Evolutionary conservation across 169 alveolate genomes (phyloP).

Genomic region (Plasmodium relictum): DNA sequence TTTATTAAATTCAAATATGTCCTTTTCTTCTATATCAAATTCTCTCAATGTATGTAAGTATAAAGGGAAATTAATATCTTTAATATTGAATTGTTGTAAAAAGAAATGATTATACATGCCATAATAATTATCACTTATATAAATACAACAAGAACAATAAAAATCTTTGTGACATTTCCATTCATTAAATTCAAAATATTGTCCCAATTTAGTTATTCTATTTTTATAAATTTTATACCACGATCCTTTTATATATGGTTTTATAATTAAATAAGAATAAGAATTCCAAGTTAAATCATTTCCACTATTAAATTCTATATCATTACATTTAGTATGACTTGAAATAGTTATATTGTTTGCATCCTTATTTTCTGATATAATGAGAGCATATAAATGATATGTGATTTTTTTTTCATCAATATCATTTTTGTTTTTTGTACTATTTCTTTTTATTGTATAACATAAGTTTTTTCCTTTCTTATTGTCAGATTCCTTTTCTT

Average conservation of each 20-base stretch:
- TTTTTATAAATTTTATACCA: constrained; percentile 92
- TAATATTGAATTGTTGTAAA: constrained; percentile 65
- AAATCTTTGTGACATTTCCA: constrained; percentile 94
- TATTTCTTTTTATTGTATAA: constrained; percentile 13
- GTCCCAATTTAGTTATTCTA: constrained; percentile 86
- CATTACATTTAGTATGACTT: constrained; percentile 33
- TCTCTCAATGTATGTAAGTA: constrained; percentile 50
- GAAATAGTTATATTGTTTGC: constrained; percentile 36
- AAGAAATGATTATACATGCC: constrained; percentile 81
- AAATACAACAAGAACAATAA: constrained; percentile 92
- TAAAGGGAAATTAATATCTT: constrained; percentile 61
- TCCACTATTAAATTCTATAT: constrained; percentile 30
- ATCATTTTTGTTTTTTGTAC: constrained; percentile 18
- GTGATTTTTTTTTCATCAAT: constrained; percentile 19
- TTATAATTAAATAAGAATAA: constrained; percentile 85
- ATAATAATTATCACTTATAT: constrained; percentile 92
- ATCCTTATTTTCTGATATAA: constrained; percentile 54
- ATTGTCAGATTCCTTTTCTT: constrained; percentile 56
- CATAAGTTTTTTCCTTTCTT: constrained; percentile 58
- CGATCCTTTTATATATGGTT: constrained; percentile 94
- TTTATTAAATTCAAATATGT: constrained; percentile 73
- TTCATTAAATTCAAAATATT: constrained; percentile 91
- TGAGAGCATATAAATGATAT: constrained; percentile 59
- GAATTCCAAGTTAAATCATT: constrained; percentile 42
- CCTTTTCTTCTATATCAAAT: constrained; percentile 44